Percentiles rank a stretch among this genome's conserved stretches.
Evolutionary conservation across 164 flowering plant genomes (phyloP).

Genomic region (Magnolia kwangsiensis): DNA sequence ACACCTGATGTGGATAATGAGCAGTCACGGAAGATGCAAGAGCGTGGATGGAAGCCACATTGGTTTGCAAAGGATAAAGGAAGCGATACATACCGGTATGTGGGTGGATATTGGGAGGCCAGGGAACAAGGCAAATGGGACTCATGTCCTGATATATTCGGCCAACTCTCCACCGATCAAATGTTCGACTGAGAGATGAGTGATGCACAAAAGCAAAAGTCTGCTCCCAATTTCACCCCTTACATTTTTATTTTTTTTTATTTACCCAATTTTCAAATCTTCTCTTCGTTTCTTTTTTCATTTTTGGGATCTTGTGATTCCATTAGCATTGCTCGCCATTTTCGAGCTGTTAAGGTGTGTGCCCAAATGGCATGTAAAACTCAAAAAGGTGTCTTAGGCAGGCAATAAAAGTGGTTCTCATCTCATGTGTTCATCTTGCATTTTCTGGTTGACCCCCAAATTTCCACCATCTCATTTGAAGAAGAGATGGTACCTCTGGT

Average conservation of each 20-base stretch:
- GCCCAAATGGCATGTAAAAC: not conserved
- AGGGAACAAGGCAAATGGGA: conserved; percentile 36
- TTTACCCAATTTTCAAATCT: not conserved
- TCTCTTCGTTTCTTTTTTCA: not conserved
- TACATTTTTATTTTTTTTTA: not conserved
- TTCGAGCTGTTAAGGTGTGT: not conserved
- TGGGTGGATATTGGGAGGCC: conserved; percentile 55
- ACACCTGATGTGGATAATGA: not conserved
- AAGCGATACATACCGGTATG: conserved; percentile 26
- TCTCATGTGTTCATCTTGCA: not conserved
- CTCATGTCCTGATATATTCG: conserved; percentile 45
- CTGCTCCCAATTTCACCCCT: not conserved
- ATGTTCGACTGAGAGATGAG: conserved; percentile 7
- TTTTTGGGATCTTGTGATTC: not conserved
- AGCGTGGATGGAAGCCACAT: conserved; percentile 43
- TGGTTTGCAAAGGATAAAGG: conserved; percentile 43
- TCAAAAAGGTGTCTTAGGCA: not conserved
- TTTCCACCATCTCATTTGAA: not conserved
- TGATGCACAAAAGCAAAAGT: not conserved
- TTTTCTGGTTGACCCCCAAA: no score
- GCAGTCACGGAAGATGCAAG: conserved; percentile 49
- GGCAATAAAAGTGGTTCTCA: not conserved
- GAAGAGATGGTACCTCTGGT: no score
- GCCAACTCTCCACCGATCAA: conserved; percentile 29
- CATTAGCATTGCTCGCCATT: not conserved